Evolutionary conservation across 768 basidiomycete species (phyloP).

Genomic region (Lactarius trivialis): DNA sequence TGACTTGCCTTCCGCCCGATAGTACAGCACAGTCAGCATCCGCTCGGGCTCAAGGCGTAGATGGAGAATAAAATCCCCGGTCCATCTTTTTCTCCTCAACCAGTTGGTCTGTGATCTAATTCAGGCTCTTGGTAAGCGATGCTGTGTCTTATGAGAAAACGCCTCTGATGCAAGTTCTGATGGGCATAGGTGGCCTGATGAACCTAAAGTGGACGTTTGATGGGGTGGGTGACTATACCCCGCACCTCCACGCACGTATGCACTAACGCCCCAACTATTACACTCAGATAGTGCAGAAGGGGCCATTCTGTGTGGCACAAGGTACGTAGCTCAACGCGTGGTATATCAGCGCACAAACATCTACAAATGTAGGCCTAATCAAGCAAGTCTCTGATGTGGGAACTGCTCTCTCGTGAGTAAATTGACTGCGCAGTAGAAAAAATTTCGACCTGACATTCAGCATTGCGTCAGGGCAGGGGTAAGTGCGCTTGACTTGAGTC

Average conservation of each 20-base stretch:
- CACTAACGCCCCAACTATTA: background rate
- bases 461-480: conserved; percentile 9
- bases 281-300: background rate
- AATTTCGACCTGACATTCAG: background rate
- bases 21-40: conserved; percentile 24
- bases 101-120: conserved; percentile 28
- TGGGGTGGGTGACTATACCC: conserved; percentile 27
- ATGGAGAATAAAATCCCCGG: conserved; percentile 24
- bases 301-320: conserved; percentile 17
- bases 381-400: conserved; percentile 22
- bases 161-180: too few relatives aligned
- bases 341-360: background rate
- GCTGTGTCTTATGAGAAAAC: background rate
- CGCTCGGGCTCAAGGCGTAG: conserved; percentile 15
- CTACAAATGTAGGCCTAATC: conserved; percentile 11
- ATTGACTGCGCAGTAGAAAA: background rate
- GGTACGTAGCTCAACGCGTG: background rate
- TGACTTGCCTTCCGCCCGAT: background rate
- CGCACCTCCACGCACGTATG: background rate
- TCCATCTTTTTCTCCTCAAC: conserved; percentile 29
- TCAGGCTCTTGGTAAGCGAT: conserved; percentile 26
- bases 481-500: background rate
- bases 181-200: conserved; percentile 33
- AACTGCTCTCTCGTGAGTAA: conserved; percentile 21
- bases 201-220: conserved; percentile 32